Conservation (phyloP, 2,329 filamentous ascomycete species). For the Pseudonectria foliicola region DNA sequence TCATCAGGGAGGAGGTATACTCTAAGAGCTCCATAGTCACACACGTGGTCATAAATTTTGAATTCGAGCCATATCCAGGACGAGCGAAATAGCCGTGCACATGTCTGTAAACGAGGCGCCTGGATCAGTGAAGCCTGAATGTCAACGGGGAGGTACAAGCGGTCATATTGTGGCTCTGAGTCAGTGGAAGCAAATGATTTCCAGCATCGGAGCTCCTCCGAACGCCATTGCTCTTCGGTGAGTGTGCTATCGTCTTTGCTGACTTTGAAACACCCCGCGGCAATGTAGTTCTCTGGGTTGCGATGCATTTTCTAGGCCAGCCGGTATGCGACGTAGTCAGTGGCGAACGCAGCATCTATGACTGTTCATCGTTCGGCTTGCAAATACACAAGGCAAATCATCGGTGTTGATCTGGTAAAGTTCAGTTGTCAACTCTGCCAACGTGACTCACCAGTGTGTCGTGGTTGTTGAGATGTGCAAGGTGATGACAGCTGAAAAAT, state of each 20-base stretch:
- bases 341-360: constrained; percentile 1
- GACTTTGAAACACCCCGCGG: constrained; percentile 33
- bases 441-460: no score
- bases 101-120: constrained; percentile 15
- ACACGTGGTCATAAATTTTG: constrained; percentile 12
- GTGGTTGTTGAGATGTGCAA: no score
- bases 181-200: constrained; percentile 15
- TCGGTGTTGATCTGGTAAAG: no score
- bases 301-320: constrained; percentile 5
- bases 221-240: constrained; percentile 8
- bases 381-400: no score
- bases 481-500: no score
- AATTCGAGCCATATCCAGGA: constrained; percentile 41
- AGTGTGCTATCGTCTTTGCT: constrained; percentile 11
- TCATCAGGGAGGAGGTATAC: constrained; percentile 63
- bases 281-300: constrained; percentile 28
- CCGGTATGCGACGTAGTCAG: background rate
- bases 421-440: no score
- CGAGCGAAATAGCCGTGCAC: constrained; percentile 25
- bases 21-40: constrained; percentile 32
- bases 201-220: constrained; percentile 18
- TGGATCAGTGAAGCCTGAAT: constrained; percentile 25
- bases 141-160: constrained; percentile 7
- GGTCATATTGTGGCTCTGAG: background rate
- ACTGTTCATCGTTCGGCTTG: background rate